Evolutionary conservation across 139 green algal genomes (phyloP).

Genomic region (Mychonastes homosphaera): DNA sequence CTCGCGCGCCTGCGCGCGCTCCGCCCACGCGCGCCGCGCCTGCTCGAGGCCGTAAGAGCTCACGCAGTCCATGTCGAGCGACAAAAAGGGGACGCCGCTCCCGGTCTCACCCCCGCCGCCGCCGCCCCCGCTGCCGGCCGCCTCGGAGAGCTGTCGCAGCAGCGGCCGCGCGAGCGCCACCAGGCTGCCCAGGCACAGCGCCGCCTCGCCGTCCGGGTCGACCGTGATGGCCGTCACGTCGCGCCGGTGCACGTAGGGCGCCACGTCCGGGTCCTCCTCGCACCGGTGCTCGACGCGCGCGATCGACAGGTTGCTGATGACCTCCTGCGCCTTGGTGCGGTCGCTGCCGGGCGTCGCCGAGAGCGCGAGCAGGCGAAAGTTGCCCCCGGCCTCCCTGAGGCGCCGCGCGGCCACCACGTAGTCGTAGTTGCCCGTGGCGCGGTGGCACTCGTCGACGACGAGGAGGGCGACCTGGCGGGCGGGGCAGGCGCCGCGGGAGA

Average conservation of each 20-base stretch:
- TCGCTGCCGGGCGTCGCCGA: conserved; percentile 76
- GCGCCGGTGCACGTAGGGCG: conserved; percentile 41
- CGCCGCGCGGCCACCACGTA: conserved; percentile 29
- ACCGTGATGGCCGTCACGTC: conserved; percentile 24
- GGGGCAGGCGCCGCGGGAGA: conserved; percentile 40
- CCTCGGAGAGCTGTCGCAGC: conserved; percentile 10
- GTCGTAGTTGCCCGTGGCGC: conserved; percentile 40
- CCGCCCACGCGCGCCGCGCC: too few species aligned
- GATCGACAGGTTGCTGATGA: conserved; percentile 71
- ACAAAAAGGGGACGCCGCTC: too few species aligned
- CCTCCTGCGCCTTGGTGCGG: conserved; percentile 52
- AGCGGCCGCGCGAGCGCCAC: conserved; percentile 4
- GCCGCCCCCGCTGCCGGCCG: background rate
- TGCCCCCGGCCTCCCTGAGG: conserved; percentile 35
- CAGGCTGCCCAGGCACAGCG: conserved; percentile 5
- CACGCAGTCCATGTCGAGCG: too few species aligned
- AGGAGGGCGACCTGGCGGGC: conserved; percentile 58
- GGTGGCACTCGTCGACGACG: conserved; percentile 93
- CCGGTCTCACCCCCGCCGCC: too few species aligned
- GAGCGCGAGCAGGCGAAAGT: conserved; percentile 75
- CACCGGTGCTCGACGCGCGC: conserved; percentile 55
- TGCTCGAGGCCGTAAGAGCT: too few species aligned
- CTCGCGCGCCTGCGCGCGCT: too few species aligned
- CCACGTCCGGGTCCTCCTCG: conserved; percentile 71
- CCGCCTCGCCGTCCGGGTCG: background rate